Evolutionary conservation across 139 green algal genomes (phyloP), one percentile per base, ranked within the genome.

Genomic region (Coccomyxa sp.): DNA sequence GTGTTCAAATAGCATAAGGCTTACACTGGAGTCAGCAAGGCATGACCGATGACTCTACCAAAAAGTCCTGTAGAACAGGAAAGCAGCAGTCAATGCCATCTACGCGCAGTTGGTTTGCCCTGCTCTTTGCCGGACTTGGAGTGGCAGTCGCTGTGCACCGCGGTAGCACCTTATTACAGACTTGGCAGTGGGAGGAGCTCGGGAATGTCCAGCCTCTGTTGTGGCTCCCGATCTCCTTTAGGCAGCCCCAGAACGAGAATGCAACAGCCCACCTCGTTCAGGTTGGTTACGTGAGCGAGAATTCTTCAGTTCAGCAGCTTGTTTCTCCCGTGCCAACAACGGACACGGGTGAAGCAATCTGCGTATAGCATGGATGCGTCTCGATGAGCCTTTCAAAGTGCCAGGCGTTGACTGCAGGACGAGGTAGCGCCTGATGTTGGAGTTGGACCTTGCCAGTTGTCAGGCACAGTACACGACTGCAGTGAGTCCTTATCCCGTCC

Each of bases 381-480:
- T 64, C 18, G 50, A 18, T 3, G 5, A 3, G 27, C 18, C 22
- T 7, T 6, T 64, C 50, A 64, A 64, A 18, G 50, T 64, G 50
- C 50, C 50, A 31, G 50, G 2, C 2, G 18, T 2, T 6, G 5
- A 2, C 18, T 6, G 50, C 50, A 64, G 50, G 50, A 64, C 4
- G 27, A 64, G 50, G 50, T 27, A 73, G 68, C 68, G 24, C 2
- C 44, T 31, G 5, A 12, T 24, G 22, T 41, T 71, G 40, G 41
- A 12, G 77, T 72, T 27, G 69, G 77, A 39, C 37, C 64, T 40
- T 91, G 87, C 76, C 73, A 81, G 36, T 80, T 91, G 2, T 81
- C 81, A 35, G 87, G 87, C 8, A 78, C 76, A 8, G 83, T 91
- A 6, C 78, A 83, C 70, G 87, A 86, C 35, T 86, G 84, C 81